phyloP scores from a whole-genome alignment of 306 rosid genomes.

The Sesbania bispinosa region DNA sequence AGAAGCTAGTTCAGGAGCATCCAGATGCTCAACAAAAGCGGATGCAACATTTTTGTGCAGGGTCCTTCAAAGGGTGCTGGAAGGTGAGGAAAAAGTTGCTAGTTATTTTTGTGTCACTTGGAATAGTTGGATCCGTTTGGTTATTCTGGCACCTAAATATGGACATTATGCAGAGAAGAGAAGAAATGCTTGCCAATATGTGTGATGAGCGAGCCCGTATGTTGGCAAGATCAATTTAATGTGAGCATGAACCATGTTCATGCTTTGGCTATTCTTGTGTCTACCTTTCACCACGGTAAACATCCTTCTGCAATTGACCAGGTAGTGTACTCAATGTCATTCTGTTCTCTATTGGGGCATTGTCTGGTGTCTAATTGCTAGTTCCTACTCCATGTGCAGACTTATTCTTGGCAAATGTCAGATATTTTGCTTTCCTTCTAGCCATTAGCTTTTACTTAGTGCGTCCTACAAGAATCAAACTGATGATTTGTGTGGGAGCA shows the following conservation, averaged over 20 bases:
- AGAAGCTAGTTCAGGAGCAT: slow-evolving; percentile 35
- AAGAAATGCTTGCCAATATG: slow-evolving; percentile 84
- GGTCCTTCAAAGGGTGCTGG: slow-evolving; percentile 59
- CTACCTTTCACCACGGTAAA: slow-evolving; percentile 92
- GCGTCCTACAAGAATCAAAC: too few relatives aligned
- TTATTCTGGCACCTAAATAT: slow-evolving; percentile 56
- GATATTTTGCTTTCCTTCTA: not conserved
- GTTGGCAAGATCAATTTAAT: slow-evolving; percentile 96
- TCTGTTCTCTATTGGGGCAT: not conserved
- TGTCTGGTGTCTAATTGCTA: not conserved
- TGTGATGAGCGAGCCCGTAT: slow-evolving; percentile 97
- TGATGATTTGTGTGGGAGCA: not conserved
- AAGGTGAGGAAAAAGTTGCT: slow-evolving; percentile 71
- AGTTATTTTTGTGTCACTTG: slow-evolving; percentile 43
- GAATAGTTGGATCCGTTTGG: slow-evolving; percentile 56
- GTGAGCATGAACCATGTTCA: slow-evolving; percentile 97
- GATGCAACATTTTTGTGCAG: slow-evolving; percentile 30
- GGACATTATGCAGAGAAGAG: slow-evolving; percentile 53
- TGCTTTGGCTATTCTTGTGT: slow-evolving; percentile 88
- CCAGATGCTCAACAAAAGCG: slow-evolving; percentile 35
- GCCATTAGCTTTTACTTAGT: not conserved
- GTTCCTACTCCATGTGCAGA: not conserved
- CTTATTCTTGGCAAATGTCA: not conserved
- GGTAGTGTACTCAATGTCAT: slow-evolving; percentile 40
- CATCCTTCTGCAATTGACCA: slow-evolving; percentile 90